A percentile compares a stretch with the other conserved stretches of the same genome.
Evolutionary conservation across 148 eudicot genomes (phyloP).

Genomic region (Fagopyrum homotropicum): DNA sequence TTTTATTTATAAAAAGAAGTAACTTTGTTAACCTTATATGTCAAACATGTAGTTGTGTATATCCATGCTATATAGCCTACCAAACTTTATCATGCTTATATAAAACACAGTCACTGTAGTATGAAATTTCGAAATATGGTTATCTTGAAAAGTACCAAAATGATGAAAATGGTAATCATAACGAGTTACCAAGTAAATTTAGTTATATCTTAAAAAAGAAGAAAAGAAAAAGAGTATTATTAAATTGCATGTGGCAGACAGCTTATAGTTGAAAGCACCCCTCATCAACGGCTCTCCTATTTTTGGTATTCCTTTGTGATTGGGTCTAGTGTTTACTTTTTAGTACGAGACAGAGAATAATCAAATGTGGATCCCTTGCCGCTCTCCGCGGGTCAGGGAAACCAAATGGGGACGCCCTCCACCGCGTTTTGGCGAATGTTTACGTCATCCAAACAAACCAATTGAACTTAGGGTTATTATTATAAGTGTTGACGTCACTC

Average conservation of each 20-base stretch:
- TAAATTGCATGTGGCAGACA: background rate
- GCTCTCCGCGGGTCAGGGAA: conserved; percentile 8
- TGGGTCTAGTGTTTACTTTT: too few species aligned
- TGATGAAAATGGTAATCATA: background rate
- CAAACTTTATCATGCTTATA: too few species aligned
- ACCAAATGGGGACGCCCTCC: background rate
- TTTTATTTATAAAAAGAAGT: too few species aligned
- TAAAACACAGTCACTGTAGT: too few species aligned
- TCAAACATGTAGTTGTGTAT: too few species aligned
- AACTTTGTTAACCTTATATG: too few species aligned
- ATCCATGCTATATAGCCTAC: too few species aligned
- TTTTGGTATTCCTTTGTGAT: too few species aligned
- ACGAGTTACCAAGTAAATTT: background rate
- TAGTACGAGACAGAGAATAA: too few species aligned
- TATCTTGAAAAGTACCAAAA: background rate
- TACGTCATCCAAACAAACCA: background rate
- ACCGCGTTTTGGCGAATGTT: background rate
- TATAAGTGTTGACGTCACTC: background rate
- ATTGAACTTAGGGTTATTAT: background rate
- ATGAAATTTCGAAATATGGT: too few species aligned
- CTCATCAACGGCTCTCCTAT: too few species aligned
- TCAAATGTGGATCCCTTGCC: background rate
- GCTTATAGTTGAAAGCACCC: background rate
- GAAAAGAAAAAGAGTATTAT: background rate
- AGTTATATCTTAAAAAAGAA: background rate